Evolutionary conservation across 2,329 filamentous ascomycete genomes (phyloP).

Genomic region (Fusarium gaditjirri): DNA sequence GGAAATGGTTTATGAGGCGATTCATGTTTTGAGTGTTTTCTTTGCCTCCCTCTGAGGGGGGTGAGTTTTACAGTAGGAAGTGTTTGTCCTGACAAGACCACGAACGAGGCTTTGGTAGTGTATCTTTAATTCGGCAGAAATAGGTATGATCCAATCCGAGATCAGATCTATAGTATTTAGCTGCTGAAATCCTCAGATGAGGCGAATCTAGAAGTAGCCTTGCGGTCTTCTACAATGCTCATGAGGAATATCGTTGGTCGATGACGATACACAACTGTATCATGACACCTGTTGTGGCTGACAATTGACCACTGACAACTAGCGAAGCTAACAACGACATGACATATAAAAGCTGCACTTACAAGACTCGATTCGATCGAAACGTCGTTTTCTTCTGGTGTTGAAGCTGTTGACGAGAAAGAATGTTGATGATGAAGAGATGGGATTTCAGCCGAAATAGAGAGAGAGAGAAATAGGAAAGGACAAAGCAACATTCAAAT

Average conservation of each 20-base stretch:
- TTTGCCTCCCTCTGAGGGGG: constrained; percentile 5
- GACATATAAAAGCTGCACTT: constrained; percentile 25
- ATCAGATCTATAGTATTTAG: not conserved
- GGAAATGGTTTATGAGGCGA: constrained; percentile 25
- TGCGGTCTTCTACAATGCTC: not conserved
- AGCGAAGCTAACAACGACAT: constrained; percentile 17
- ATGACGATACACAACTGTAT: constrained; percentile 28
- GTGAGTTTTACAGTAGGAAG: constrained; percentile 4
- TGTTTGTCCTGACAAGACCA: not conserved
- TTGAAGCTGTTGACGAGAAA: constrained; percentile 14
- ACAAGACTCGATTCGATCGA: constrained; percentile 16
- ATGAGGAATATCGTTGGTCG: constrained; percentile 31
- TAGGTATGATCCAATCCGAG: not conserved
- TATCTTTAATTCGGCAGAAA: not conserved
- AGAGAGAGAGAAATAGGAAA: constrained; percentile 30
- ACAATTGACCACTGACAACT: constrained; percentile 15
- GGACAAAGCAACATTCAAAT: constrained; percentile 19
- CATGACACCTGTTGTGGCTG: constrained; percentile 33
- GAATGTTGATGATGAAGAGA: constrained; percentile 23
- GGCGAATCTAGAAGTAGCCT: not conserved
- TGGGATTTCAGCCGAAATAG: constrained; percentile 30
- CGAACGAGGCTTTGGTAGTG: not conserved
- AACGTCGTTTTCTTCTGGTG: constrained; percentile 11
- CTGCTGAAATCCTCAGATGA: not conserved
- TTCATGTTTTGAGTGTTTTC: constrained; percentile 20